These are phyloP conservation scores for Rhizopus microsporus DNA, from an alignment of 371 early-diverging fungal species.

Conservation along the genomic window DNA sequence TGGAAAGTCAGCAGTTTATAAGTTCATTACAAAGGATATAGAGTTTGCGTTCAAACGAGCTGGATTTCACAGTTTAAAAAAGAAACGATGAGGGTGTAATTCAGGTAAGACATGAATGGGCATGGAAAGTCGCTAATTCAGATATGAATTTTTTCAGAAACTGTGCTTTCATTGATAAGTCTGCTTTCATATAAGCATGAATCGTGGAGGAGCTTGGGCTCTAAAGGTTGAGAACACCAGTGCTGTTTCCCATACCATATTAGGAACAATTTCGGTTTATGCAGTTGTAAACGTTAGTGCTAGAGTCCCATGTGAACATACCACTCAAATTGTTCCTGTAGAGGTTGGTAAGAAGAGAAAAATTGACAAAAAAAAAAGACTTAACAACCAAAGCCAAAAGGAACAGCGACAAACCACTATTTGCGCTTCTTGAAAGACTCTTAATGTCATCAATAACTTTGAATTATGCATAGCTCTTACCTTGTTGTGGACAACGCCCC, in stretches of 20 bases:
- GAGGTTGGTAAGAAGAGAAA: slow-evolving; percentile 4
- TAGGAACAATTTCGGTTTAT: not conserved
- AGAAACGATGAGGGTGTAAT: slow-evolving; percentile 6
- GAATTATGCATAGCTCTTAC: slow-evolving; percentile 2
- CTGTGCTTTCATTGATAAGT: slow-evolving; percentile 1
- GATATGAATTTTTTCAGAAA: slow-evolving; percentile 6
- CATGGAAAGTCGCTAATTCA: not conserved
- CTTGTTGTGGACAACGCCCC: slow-evolving; percentile 13
- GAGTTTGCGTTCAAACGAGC: slow-evolving; percentile 1
- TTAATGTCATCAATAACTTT: no score
- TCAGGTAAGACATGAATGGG: slow-evolving; percentile 4
- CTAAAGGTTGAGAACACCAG: not conserved
- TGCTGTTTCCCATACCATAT: not conserved
- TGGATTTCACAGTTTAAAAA: no score
- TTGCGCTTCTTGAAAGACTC: not conserved
- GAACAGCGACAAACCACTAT: not conserved
- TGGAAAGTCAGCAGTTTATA: not conserved
- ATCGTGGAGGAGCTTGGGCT: not conserved
- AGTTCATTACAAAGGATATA: slow-evolving; percentile 4
- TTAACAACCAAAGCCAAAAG: not conserved
- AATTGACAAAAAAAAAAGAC: not conserved
- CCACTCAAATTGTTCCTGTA: not conserved
- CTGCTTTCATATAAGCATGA: not conserved
- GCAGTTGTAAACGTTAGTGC: not conserved
- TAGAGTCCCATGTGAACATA: not conserved